Percentiles rank a stretch among this genome's conserved stretches.
phyloP scores from a whole-genome alignment of 2,329 filamentous ascomycete genomes.

The Aschersonia sp. region DNA sequence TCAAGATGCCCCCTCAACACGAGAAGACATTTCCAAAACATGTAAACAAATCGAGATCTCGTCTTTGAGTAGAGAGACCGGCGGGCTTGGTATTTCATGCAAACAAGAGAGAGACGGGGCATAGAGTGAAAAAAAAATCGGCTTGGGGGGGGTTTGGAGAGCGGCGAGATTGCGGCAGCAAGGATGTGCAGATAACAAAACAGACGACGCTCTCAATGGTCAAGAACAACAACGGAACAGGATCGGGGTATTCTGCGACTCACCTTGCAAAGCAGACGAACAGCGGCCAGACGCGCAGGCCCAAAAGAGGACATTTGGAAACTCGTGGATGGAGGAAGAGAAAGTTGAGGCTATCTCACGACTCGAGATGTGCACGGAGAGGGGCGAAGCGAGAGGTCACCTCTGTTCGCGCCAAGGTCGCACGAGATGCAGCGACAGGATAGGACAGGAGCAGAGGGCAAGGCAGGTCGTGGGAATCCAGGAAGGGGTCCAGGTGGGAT shows the following conservation, averaged over 20 bases:
- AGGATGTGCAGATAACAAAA: too few species aligned
- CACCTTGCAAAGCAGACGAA: constrained; percentile 3
- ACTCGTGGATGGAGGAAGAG: background rate
- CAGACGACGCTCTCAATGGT: background rate
- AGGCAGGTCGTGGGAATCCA: background rate
- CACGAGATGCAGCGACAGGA: constrained; percentile 1
- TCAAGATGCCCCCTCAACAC: background rate
- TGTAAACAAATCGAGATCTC: background rate
- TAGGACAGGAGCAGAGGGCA: background rate
- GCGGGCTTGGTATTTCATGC: background rate
- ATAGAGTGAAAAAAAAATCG: constrained; percentile 1
- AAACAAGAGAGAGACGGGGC: background rate
- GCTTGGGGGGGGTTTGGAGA: background rate
- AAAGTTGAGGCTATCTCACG: constrained; percentile 3
- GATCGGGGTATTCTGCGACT: background rate
- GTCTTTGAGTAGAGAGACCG: background rate
- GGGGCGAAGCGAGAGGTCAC: constrained; percentile 1
- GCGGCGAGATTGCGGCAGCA: too few species aligned
- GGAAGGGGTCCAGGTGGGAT: constrained; percentile 2
- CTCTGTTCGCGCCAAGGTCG: constrained; percentile 1
- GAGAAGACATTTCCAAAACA: background rate
- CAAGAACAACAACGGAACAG: background rate
- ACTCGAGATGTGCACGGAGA: background rate
- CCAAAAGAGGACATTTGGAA: background rate
- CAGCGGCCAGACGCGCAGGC: background rate